phyloP scores from a whole-genome alignment of 768 basidiomycete species.

The Phlegmacium glaucopus region DNA sequence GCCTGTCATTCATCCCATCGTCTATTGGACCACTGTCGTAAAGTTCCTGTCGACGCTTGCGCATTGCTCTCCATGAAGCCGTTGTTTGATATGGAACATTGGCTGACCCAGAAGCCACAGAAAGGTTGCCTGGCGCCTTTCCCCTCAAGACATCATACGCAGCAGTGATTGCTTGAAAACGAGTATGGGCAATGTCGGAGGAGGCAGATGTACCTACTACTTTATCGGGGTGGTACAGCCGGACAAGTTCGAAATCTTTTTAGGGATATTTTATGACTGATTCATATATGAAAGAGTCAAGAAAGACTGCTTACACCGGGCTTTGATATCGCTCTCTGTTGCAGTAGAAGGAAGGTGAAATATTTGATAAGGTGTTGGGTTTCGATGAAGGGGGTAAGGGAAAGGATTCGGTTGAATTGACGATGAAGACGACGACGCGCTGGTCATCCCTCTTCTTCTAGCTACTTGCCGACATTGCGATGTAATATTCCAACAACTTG shows the following conservation, averaged over 20 bases:
- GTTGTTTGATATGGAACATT: slow-evolving; percentile 29
- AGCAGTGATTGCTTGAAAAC: slow-evolving; percentile 64
- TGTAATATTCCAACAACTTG: too few species aligned
- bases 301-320: slow-evolving; percentile 40
- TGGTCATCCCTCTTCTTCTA: background rate
- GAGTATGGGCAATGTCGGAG: slow-evolving; percentile 51
- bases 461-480: background rate
- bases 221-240: slow-evolving; percentile 78
- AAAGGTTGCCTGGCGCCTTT: slow-evolving; percentile 25
- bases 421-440: background rate
- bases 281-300: background rate
- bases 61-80: slow-evolving; percentile 39
- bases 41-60: slow-evolving; percentile 41
- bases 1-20: slow-evolving; percentile 65
- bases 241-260: slow-evolving; percentile 75
- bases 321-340: slow-evolving; percentile 50
- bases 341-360: slow-evolving; percentile 58
- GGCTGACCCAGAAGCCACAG: slow-evolving; percentile 11
- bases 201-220: slow-evolving; percentile 35
- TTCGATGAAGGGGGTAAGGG: slow-evolving; percentile 47
- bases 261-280: background rate
- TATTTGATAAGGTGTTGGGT: slow-evolving; percentile 61
- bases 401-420: slow-evolving; percentile 22
- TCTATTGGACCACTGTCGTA: slow-evolving; percentile 49
- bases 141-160: slow-evolving; percentile 67